phyloP scores from a whole-genome alignment of 371 early-diverging fungal species.

The Basidiobolus meristosporus region DNA sequence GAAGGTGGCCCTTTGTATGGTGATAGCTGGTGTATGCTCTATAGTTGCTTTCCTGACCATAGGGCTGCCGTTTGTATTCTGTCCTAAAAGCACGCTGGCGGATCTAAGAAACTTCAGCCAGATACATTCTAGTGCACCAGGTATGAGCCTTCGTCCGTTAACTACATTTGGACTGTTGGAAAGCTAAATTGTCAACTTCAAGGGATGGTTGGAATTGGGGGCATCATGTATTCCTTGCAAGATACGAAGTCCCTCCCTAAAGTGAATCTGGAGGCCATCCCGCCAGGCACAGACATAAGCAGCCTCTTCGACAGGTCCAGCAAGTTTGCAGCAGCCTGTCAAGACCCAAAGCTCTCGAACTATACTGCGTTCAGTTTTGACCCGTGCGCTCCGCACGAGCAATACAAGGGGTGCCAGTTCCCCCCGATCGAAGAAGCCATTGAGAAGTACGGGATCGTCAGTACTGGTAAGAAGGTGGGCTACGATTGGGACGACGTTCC shows the following conservation, averaged over 20 bases:
- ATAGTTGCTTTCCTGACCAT: conserved; percentile 39
- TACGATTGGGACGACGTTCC: conserved; percentile 49
- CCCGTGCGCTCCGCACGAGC: conserved; percentile 7
- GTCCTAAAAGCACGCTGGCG: conserved; percentile 14
- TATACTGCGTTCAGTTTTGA: conserved; percentile 9
- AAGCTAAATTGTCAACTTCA: no score
- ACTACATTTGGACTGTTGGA: no score
- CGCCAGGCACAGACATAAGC: conserved; percentile 38
- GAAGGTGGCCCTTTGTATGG: conserved; percentile 59
- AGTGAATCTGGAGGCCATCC: conserved; percentile 8
- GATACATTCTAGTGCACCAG: background rate
- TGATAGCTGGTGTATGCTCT: conserved; percentile 37
- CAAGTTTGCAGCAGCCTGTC: conserved; percentile 14
- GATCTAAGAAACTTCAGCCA: conserved; percentile 7
- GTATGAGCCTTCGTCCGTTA: no score
- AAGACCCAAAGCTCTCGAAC: background rate
- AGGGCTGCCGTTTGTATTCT: conserved; percentile 26
- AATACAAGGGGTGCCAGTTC: background rate
- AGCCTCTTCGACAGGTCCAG: conserved; percentile 22
- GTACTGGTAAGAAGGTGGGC: conserved; percentile 22
- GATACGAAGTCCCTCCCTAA: conserved; percentile 5
- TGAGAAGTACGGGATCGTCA: background rate
- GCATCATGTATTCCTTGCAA: conserved; percentile 8
- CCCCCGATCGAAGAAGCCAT: background rate
- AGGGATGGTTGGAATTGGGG: background rate